phyloP scores from a whole-genome alignment of 768 basidiomycete species.

The Xerocomellus dryophilus region DNA sequence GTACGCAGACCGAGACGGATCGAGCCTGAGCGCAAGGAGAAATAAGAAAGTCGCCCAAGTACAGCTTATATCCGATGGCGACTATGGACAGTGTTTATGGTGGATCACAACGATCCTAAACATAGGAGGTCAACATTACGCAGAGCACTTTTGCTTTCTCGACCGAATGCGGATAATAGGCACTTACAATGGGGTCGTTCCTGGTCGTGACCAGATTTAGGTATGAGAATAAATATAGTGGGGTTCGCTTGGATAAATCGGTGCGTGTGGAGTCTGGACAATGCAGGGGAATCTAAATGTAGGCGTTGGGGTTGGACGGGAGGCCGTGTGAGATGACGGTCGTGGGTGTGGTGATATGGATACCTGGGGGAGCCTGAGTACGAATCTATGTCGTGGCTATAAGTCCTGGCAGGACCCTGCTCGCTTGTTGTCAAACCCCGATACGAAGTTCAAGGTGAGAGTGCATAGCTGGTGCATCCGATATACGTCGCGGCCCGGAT shows the following conservation, averaged over 20 bases:
- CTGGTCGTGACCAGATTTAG: conserved; percentile 1
- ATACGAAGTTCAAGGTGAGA: too few species aligned
- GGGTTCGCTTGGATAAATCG: background rate
- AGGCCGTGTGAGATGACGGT: background rate
- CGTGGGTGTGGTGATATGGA: too few species aligned
- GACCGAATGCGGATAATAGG: conserved; percentile 11
- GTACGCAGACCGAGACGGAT: background rate
- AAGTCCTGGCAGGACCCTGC: too few species aligned
- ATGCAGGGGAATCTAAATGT: background rate
- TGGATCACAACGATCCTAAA: conserved; percentile 9
- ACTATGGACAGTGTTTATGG: background rate
- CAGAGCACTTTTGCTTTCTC: conserved; percentile 9
- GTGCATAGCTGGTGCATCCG: background rate
- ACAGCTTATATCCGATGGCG: conserved; percentile 11
- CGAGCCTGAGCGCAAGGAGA: background rate
- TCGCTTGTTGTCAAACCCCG: background rate
- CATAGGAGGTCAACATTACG: conserved; percentile 9
- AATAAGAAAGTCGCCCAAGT: background rate
- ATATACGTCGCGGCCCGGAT: background rate
- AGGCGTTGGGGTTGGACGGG: background rate
- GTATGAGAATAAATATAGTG: background rate
- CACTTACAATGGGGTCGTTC: background rate
- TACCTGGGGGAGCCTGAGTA: too few species aligned
- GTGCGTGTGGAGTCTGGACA: background rate
- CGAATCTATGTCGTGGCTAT: too few species aligned